Conservation (phyloP, 208 protist genomes). For the Sergeia podlipaevii region DNA sequence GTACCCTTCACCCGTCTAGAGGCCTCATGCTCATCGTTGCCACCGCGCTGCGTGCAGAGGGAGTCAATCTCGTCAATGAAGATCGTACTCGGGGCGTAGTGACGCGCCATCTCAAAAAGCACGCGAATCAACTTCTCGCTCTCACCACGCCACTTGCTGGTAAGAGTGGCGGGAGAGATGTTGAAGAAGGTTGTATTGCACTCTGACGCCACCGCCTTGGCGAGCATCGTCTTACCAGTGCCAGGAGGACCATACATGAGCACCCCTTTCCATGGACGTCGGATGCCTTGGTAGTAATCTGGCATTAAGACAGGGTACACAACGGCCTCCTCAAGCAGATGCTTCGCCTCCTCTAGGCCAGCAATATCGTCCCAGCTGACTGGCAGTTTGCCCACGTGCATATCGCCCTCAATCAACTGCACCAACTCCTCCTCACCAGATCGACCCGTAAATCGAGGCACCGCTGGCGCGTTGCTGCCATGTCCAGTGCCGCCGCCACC, state of each 20-base stretch:
- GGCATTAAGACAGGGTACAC: slow-evolving; percentile 92
- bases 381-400: slow-evolving; percentile 60
- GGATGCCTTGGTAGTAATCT: slow-evolving; percentile 91
- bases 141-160: slow-evolving; percentile 93
- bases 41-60: slow-evolving; percentile 86
- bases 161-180: slow-evolving; percentile 90
- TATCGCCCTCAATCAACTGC: slow-evolving; percentile 81
- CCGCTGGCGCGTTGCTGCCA: neutral
- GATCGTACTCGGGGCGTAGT: slow-evolving; percentile 90
- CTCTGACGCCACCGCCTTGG: slow-evolving; percentile 91
- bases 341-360: slow-evolving; percentile 90
- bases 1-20: slow-evolving; percentile 98
- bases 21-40: slow-evolving; percentile 82
- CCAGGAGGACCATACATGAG: slow-evolving; percentile 92
- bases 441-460: slow-evolving; percentile 51
- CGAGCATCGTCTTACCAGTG: slow-evolving; percentile 94
- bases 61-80: slow-evolving; percentile 97
- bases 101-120: slow-evolving; percentile 91
- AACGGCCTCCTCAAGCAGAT: slow-evolving; percentile 89
- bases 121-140: slow-evolving; percentile 93
- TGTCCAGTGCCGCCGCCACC: neutral
- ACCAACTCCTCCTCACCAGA: slow-evolving; percentile 81
- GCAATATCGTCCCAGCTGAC: slow-evolving; percentile 89
- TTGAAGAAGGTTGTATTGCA: slow-evolving; percentile 94
- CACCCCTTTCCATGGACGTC: slow-evolving; percentile 90